These are phyloP conservation scores for Heliamphora pulchella DNA, from an alignment of 179 eudicot genomes.

Conservation along the genomic window DNA sequence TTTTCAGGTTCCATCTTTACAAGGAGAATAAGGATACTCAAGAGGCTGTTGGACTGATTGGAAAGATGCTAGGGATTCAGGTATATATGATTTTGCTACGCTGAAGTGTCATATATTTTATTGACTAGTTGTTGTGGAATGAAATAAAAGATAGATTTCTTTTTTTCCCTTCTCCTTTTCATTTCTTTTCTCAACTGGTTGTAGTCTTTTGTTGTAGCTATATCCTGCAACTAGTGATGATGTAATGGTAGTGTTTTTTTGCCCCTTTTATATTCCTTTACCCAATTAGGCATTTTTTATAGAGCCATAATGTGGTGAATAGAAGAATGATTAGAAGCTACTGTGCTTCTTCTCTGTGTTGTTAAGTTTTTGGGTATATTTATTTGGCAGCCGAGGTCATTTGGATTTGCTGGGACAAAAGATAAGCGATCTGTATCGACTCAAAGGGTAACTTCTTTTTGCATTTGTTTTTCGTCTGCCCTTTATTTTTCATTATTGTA, in stretches of 20 bases:
- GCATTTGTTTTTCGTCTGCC: neutral
- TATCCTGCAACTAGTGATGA: neutral
- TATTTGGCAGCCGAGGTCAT: conserved; percentile 71
- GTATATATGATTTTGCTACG: conserved; percentile 25
- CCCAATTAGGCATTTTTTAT: neutral
- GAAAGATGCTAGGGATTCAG: conserved; percentile 94
- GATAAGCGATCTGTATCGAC: conserved; percentile 94
- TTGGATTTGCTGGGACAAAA: conserved; percentile 98
- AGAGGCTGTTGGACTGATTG: conserved; percentile 78
- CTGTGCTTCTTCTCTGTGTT: neutral
- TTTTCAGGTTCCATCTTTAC: conserved; percentile 81
- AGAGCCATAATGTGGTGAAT: neutral
- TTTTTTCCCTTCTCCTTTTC: neutral
- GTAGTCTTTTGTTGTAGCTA: neutral
- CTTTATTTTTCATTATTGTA: neutral
- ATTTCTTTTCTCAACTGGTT: conserved; percentile 7
- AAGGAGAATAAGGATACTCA: conserved; percentile 99
- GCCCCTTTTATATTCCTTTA: neutral
- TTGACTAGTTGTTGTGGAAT: neutral
- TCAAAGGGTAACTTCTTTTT: conserved; percentile 58
- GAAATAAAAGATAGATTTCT: neutral
- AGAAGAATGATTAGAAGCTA: neutral
- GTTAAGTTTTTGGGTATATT: conserved; percentile 10
- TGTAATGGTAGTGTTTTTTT: neutral
- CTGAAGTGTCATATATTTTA: neutral